These are phyloP conservation scores for Rhizopogon roseolus DNA, from an alignment of 768 basidiomycete genomes.

Conservation along the genomic window DNA sequence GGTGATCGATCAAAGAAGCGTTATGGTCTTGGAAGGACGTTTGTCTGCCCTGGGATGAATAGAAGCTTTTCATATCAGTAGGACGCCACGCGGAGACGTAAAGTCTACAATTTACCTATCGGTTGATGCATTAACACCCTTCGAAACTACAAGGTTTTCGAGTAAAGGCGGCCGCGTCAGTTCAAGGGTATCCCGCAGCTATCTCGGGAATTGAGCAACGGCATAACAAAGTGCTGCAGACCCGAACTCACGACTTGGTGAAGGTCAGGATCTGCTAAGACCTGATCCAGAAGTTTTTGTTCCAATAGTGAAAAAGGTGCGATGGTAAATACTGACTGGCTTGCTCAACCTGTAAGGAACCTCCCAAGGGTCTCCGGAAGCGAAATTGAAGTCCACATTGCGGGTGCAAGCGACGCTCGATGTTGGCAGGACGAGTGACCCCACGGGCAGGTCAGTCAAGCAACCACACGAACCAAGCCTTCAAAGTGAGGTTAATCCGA, in stretches of 20 bases:
- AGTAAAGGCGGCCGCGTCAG: slow-evolving; percentile 38
- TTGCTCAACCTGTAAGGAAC: slow-evolving; percentile 64
- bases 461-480: slow-evolving; percentile 83
- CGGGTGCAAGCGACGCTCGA: slow-evolving; percentile 64
- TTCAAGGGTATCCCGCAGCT: slow-evolving; percentile 46
- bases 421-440: slow-evolving; percentile 68
- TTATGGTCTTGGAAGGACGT: slow-evolving; percentile 81
- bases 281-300: slow-evolving; percentile 30
- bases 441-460: slow-evolving; percentile 65
- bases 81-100: not conserved
- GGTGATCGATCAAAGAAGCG: slow-evolving; percentile 50
- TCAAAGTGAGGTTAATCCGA: slow-evolving; percentile 3
- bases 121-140: slow-evolving; percentile 69
- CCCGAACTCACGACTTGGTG: slow-evolving; percentile 39
- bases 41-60: slow-evolving; percentile 81
- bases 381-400: slow-evolving; percentile 77
- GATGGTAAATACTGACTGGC: slow-evolving; percentile 36
- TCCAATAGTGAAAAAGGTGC: slow-evolving; percentile 4
- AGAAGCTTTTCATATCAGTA: slow-evolving; percentile 49
- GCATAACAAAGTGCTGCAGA: not conserved
- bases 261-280: slow-evolving; percentile 53
- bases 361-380: slow-evolving; percentile 31
- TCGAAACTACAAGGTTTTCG: slow-evolving; percentile 31
- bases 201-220: slow-evolving; percentile 6
- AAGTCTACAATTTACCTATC: slow-evolving; percentile 50